These are phyloP conservation scores for Mycena latifolia DNA, from an alignment of 768 basidiomycete genomes.

Conservation along the genomic window DNA sequence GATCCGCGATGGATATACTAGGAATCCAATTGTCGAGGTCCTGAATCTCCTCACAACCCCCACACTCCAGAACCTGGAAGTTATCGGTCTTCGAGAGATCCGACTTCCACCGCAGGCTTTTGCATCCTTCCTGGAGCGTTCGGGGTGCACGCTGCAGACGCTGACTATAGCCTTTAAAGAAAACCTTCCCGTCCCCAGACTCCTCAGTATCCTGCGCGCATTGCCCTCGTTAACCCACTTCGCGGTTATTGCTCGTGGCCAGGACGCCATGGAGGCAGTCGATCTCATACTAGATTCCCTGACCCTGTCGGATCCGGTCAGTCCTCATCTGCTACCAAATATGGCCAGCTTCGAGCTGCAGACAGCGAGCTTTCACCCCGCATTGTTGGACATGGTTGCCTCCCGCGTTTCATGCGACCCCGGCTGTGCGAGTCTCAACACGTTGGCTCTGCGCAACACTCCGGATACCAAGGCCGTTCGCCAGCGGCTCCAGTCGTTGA, in stretches of 20 bases:
- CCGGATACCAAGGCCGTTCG: background rate
- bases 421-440: background rate
- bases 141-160: constrained; percentile 10
- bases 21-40: constrained; percentile 24
- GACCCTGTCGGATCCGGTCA: background rate
- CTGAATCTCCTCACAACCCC: constrained; percentile 26
- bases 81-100: constrained; percentile 16
- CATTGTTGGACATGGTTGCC: constrained; percentile 20
- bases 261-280: background rate
- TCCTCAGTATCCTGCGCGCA: constrained; percentile 16
- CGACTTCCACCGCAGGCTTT: constrained; percentile 20
- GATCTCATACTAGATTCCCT: constrained; percentile 17
- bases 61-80: constrained; percentile 19
- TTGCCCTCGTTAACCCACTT: constrained; percentile 13
- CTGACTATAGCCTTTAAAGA: constrained; percentile 20
- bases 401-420: constrained; percentile 3
- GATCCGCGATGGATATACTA: constrained; percentile 27
- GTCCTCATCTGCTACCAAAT: constrained; percentile 10
- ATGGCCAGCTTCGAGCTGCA: constrained; percentile 19
- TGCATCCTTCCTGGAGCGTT: constrained; percentile 14
- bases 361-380: constrained; percentile 8
- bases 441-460: constrained; percentile 7
- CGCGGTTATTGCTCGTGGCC: constrained; percentile 9
- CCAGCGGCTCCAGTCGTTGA: background rate
- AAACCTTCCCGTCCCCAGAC: background rate